phyloP scores from a whole-genome alignment of 441 rosid species.

The Syzygium syzygioides region DNA sequence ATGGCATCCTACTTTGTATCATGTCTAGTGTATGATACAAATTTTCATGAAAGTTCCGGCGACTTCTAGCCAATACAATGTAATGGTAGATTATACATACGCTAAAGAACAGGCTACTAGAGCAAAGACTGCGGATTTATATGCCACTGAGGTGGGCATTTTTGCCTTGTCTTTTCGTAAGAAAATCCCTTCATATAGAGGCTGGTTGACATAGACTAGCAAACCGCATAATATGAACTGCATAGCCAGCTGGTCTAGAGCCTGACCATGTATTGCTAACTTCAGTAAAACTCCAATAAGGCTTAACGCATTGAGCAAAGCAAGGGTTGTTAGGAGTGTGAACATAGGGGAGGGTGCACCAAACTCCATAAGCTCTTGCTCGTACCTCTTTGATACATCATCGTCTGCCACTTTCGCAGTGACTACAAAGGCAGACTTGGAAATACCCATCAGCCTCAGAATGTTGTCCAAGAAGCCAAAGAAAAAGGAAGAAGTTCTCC shows the following conservation, averaged over 20 bases:
- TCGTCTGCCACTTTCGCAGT: slow-evolving; percentile 23
- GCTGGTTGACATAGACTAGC: slow-evolving; percentile 22
- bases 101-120: slow-evolving; percentile 6
- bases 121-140: slow-evolving; percentile 10
- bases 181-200: slow-evolving; percentile 26
- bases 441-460: slow-evolving; percentile 16
- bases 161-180: slow-evolving; percentile 25
- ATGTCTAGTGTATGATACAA: not conserved
- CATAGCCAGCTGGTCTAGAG: slow-evolving; percentile 5
- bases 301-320: slow-evolving; percentile 22
- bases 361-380: slow-evolving; percentile 30
- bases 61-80: not conserved
- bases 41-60: not conserved
- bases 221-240: slow-evolving; percentile 16
- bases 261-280: not conserved
- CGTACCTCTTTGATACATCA: slow-evolving; percentile 16
- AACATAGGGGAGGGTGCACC: slow-evolving; percentile 29
- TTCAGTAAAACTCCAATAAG: slow-evolving; percentile 1
- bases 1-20: not conserved
- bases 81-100: not conserved
- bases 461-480: slow-evolving; percentile 16
- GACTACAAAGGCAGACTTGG: slow-evolving; percentile 18
- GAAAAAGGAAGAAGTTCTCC: slow-evolving; percentile 23
- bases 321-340: slow-evolving; percentile 22
- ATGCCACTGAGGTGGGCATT: slow-evolving; percentile 19